A percentile compares a stretch with the other conserved stretches of the same genome.
phyloP scores from a whole-genome alignment of 139 green algal genomes.

The Coccomyxa sp. region DNA sequence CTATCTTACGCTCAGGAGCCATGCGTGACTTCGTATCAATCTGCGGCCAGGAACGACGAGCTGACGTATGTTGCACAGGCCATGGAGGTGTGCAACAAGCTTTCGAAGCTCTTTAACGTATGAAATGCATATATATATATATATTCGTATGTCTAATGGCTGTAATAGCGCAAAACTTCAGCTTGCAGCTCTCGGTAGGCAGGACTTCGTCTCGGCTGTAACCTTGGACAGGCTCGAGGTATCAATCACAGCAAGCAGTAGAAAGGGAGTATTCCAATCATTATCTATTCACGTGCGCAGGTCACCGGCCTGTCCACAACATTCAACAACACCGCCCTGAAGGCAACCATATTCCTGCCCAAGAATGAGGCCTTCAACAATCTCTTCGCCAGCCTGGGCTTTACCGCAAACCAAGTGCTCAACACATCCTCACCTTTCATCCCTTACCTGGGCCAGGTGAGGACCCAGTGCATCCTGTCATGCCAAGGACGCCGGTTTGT shows the following conservation, averaged over 20 bases:
- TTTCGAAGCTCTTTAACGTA: neutral
- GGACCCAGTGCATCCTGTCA: neutral
- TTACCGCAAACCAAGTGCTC: neutral
- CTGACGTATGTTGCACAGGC: neutral
- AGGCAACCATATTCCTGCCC: neutral
- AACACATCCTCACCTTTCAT: neutral
- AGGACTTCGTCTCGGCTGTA: no score
- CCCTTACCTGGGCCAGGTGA: neutral
- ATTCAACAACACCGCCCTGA: neutral
- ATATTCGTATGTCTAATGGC: no score
- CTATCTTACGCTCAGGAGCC: no score
- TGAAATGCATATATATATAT: no score
- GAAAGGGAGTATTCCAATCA: no score
- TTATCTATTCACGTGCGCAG: no score
- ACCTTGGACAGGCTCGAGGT: no score
- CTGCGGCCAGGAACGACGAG: neutral
- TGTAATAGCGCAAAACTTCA: no score
- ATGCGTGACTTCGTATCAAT: neutral
- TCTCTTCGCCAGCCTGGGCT: neutral
- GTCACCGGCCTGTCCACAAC: neutral
- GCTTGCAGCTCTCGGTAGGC: no score
- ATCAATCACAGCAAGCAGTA: no score
- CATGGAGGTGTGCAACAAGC: neutral
- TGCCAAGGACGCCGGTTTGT: neutral
- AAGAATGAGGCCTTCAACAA: neutral